phyloP scores from a whole-genome alignment of 306 rosid species.

The Chamaecrista fasciculata region DNA sequence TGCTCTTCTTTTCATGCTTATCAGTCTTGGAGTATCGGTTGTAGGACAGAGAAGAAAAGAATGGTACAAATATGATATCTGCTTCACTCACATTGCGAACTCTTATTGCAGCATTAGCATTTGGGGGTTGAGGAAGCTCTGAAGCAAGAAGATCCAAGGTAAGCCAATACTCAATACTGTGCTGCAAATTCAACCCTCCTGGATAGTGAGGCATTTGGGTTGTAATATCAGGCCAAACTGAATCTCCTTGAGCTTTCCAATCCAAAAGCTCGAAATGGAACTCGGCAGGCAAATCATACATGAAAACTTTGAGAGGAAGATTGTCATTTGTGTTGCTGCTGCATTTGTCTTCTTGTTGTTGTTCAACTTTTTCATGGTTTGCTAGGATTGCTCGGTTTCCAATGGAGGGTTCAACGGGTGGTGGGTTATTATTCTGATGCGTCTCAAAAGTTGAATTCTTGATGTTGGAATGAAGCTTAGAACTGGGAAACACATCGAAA shows the following conservation, averaged over 20 bases:
- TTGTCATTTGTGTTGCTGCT: constrained; percentile 26
- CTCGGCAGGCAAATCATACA: constrained; percentile 64
- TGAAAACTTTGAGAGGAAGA: constrained; percentile 55
- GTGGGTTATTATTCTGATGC: constrained; percentile 20
- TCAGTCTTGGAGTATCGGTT: constrained; percentile 47
- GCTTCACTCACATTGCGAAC: constrained; percentile 68
- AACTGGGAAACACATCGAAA: constrained; percentile 39
- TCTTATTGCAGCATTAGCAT: constrained; percentile 43
- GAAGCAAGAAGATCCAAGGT: constrained; percentile 76
- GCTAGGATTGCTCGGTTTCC: constrained; percentile 53
- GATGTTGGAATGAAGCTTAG: constrained; percentile 28
- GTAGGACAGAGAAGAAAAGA: constrained; percentile 74
- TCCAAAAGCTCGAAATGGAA: constrained; percentile 72
- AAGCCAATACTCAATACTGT: constrained; percentile 83
- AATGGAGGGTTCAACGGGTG: constrained; percentile 34
- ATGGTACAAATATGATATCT: constrained; percentile 68
- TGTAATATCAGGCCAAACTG: constrained; percentile 71
- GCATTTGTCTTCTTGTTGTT: constrained; percentile 26
- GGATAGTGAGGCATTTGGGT: constrained; percentile 56
- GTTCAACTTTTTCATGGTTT: constrained; percentile 34
- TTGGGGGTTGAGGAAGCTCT: constrained; percentile 46
- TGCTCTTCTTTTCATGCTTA: constrained; percentile 39
- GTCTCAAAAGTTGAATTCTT: constrained; percentile 21
- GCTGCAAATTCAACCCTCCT: constrained; percentile 77
- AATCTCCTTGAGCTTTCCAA: constrained; percentile 49